Percentiles rank a stretch among this genome's conserved stretches.
Evolutionary conservation across 2,329 filamentous ascomycete genomes (phyloP).

Genomic region (Epichloe bromicola): DNA sequence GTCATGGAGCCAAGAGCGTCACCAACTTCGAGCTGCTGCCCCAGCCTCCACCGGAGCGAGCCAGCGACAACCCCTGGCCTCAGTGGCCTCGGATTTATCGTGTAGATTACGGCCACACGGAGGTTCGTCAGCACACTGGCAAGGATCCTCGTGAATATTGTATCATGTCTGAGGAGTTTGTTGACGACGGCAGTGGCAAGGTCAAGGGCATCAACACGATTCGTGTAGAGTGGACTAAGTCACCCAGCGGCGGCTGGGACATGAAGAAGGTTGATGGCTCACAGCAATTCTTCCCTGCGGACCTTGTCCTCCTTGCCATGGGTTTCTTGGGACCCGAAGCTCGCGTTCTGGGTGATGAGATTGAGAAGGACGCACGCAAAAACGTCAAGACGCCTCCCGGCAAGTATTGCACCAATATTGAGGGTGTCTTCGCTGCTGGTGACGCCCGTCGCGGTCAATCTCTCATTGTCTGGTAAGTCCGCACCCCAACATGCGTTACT

Average conservation of each 20-base stretch:
- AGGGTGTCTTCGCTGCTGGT: slow-evolving; percentile 85
- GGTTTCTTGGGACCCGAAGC: slow-evolving; percentile 92
- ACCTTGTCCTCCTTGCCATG: slow-evolving; percentile 90
- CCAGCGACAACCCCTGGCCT: slow-evolving; percentile 91
- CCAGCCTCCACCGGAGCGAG: slow-evolving; percentile 81
- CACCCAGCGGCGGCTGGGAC: slow-evolving; percentile 81
- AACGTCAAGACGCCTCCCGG: slow-evolving; percentile 89
- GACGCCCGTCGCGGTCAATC: slow-evolving; percentile 93
- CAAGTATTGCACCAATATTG: slow-evolving; percentile 77
- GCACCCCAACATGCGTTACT: background rate
- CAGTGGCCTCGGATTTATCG: slow-evolving; percentile 98
- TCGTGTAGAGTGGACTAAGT: slow-evolving; percentile 93
- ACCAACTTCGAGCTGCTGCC: slow-evolving; percentile 94
- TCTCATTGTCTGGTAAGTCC: slow-evolving; percentile 79
- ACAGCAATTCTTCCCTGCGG: slow-evolving; percentile 91
- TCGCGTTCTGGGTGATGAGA: slow-evolving; percentile 70
- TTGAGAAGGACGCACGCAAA: slow-evolving; percentile 86
- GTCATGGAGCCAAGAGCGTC: slow-evolving; percentile 89
- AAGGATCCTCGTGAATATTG: slow-evolving; percentile 94
- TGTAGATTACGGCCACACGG: slow-evolving; percentile 93
- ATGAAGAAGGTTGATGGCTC: slow-evolving; percentile 95
- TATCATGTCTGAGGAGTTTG: slow-evolving; percentile 96
- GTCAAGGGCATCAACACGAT: slow-evolving; percentile 95
- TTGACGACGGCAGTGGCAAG: slow-evolving; percentile 72
- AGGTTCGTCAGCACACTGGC: slow-evolving; percentile 92